Base-by-base conservation (phyloP, 2,329 filamentous ascomycete species). In the Apiospora kogelbergensis region DNA sequence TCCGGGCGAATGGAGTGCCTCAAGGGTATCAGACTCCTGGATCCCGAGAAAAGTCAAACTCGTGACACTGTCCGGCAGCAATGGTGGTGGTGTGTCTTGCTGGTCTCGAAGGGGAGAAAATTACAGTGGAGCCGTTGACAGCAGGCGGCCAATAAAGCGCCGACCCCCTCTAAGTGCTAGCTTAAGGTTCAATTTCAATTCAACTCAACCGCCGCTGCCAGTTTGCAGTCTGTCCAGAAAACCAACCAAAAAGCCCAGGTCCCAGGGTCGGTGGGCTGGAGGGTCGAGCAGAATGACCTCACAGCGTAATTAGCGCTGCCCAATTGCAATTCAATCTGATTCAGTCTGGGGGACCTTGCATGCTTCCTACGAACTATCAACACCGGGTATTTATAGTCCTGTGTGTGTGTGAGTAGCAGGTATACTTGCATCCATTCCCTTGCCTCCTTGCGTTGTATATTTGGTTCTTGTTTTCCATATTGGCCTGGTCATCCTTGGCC, bases 1-100 rank as follows among this genome's bases (percentile, higher is more conserved):
- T 6, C 67, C 73, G n/a, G 70, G 15, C 69, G 70, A 24, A 75
- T 76, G 73, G 74, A 75, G 41, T 73, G 70, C 10, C 70, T 76
- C 20, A 72, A 60, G 53, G 53, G 53, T 60, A 60, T 60, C 53
- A 60, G 53, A 37, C 53, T 26, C 6, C 24, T 10, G 26, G 30
- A 9, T 11, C 17, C 17, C 17, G 26, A 33, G 15, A 17, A 13
- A 33, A 26, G 13, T 26, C 26, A 57, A 42, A 15, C 17, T 42
- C 11, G 40, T 3, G 40, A 42, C 17, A 42, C 2, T 41, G 11
- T 42, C 40, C 1, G 17, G 40, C 40, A 42, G 40, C 40, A 42
- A 15, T 42, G 15, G 15, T 24, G 11, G 45, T 24, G 45, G n/a
- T 30, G 48, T 60, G 22, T 17, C 17, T n/a, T 20, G 3, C 15